Conservation (phyloP, 805 yeast species). For the Kuraishia ogatae region DNA sequence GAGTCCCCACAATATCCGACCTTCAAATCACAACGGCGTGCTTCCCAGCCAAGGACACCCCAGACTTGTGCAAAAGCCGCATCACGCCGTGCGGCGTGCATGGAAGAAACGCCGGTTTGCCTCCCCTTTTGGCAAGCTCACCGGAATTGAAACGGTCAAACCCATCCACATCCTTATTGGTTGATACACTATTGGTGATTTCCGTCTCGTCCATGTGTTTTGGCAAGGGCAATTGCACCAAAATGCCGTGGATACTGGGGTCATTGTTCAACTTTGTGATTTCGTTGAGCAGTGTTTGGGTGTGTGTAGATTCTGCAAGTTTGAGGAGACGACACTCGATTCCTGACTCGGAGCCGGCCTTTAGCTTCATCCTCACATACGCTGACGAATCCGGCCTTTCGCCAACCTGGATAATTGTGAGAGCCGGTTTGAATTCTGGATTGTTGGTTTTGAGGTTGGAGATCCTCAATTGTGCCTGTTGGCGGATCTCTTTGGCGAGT, state of each 20-base stretch:
- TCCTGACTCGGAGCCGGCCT: slow-evolving; percentile 81
- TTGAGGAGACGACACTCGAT: slow-evolving; percentile 60
- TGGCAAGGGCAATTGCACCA: slow-evolving; percentile 90
- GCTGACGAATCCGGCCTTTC: slow-evolving; percentile 84
- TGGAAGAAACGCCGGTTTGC: slow-evolving; percentile 75
- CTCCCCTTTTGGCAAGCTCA: slow-evolving; percentile 81
- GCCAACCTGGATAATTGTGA: slow-evolving; percentile 88
- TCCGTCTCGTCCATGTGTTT: slow-evolving; percentile 65
- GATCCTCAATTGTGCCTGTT: slow-evolving; percentile 37
- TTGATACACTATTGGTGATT: slow-evolving; percentile 73
- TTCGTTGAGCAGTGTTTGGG: slow-evolving; percentile 49
- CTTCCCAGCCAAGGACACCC: slow-evolving; percentile 64
- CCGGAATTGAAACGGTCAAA: slow-evolving; percentile 86
- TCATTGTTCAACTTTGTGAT: slow-evolving; percentile 65
- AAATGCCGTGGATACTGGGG: slow-evolving; percentile 71
- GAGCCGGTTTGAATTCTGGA: slow-evolving; percentile 58
- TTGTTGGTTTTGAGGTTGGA: slow-evolving; percentile 28
- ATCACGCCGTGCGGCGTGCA: slow-evolving; percentile 95
- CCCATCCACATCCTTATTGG: slow-evolving; percentile 91
- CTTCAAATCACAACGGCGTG: slow-evolving; percentile 90
- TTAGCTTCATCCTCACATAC: slow-evolving; percentile 84
- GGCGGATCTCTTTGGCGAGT: slow-evolving; percentile 34
- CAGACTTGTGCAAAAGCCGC: slow-evolving; percentile 63
- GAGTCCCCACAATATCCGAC: slow-evolving; percentile 93
- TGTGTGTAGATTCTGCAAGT: slow-evolving; percentile 52